Base-by-base conservation (phyloP, 345 rosid genomes). In the Citrus maxima region DNA sequence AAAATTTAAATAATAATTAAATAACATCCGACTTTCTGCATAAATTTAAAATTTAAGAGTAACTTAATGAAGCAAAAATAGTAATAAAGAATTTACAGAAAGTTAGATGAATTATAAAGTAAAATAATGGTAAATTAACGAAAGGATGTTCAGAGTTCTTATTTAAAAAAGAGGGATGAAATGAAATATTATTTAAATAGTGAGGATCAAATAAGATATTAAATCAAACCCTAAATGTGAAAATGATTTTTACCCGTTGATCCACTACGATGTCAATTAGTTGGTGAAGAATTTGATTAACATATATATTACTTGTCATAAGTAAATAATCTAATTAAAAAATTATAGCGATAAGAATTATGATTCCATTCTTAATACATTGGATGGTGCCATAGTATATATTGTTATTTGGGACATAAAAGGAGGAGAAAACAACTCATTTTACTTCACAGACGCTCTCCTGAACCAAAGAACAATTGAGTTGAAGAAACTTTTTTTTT, bases 301-400 rank as follows among this genome's bases (percentile, higher is more conserved):
- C 18, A 3, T 13, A 22, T 56, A 56, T 56, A 56, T 19, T 56
- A 56, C 13, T 59, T 63, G 3, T 1, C 8, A 1, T 16, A 28
- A 63, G 34, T 63, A 30, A 63, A 63, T 30, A 4, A 30, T 14
- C 6, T 30, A 63, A 62, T 28, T 30, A 0, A 30, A 28, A 14
- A 63, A 73, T 22, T 24, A 35, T 7, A 59, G 8, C 4, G 12
- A 27, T 28, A 28, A 51, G 7, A 64, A 64, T 14, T 32, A 30
- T 32, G 67, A 19, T 30, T 24, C 19, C 25, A 59, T 73, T 59
- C 56, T 58, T 22, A 2, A 42, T 2, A 25, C 28, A 46, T 14
- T 60, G 77, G 54, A 37, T 61, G 46, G 72, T 76, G 37, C 51
- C 78, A 32, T 66, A 6, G 64, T 32, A 30, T 64, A 46, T 64